Evolutionary conservation across 768 basidiomycete species (phyloP), one percentile per base, ranked within the genome.

Genomic region (Trametes gibbosa): DNA sequence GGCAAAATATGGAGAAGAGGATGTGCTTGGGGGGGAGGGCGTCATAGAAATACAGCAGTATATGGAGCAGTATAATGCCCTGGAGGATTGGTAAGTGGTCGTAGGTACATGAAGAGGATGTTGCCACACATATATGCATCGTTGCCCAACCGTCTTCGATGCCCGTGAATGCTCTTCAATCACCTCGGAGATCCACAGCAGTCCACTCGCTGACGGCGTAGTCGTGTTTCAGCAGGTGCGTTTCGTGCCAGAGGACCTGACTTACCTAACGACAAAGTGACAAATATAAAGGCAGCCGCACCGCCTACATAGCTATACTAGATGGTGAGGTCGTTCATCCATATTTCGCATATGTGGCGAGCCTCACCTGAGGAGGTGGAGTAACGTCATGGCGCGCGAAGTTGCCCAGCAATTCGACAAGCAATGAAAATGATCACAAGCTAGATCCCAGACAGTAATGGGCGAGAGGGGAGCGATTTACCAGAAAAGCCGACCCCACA

Each of bases 171-270:
- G 89, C 70, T 98, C 96, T 72, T 98, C 96, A 62, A 98, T 98
- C 32, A 98, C 72, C 71, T 98, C 96, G 1, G 95, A 95, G 32
- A 96, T 76, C 79, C 96, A 98, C 54, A 98, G 76, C 45, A 98
- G 77, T 7, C 95, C 96, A 73, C 92, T 95, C 49, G 96, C 96
- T 96, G 70, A 13, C 59, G 47, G 29, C 2, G 62, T 62, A 2
- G 6, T n/a, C 10, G 3, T 23, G 14, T 10, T 21, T 53, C 0
- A 53, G 41, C 21, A 21, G 12, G 29, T 34, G n/a, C n/a, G 41
- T 14, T 9, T 32, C 1, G 5, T 10, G 10, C 3, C 3, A 27
- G 3, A 35, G 37, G 5, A 34, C 35, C 12, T 12, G 10, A 75
- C 84, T 49, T 53, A 94, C 95, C 95, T 51, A 98, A 78, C 10